Evolutionary conservation across 2,329 filamentous ascomycete genomes (phyloP).

Genomic region (Fonsecaea pugnacius): DNA sequence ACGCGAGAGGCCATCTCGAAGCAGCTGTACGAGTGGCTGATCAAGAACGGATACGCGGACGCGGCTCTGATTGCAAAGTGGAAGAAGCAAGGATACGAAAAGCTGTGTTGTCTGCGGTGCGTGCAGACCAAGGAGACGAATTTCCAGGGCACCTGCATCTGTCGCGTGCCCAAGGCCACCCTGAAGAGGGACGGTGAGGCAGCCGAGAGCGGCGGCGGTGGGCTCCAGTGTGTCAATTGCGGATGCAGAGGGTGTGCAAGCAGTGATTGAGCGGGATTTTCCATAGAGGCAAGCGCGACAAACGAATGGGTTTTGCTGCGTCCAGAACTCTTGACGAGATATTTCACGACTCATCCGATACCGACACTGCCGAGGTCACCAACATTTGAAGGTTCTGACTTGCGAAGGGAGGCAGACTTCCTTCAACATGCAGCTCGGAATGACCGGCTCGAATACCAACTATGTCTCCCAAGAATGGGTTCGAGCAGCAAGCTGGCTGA

Average conservation of each 20-base stretch:
- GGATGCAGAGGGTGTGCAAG: slow-evolving; percentile 91
- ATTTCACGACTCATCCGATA: background rate
- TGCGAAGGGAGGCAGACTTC: background rate
- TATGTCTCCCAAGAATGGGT: background rate
- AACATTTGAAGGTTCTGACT: background rate
- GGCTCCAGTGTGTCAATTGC: slow-evolving; percentile 92
- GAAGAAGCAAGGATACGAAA: slow-evolving; percentile 99
- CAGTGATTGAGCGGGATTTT: slow-evolving; percentile 63
- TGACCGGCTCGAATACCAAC: background rate
- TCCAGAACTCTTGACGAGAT: background rate
- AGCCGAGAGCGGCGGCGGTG: slow-evolving; percentile 27
- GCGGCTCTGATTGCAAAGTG: slow-evolving; percentile 96
- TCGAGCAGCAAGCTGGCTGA: background rate
- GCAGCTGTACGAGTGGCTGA: slow-evolving; percentile 88
- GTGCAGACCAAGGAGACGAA: slow-evolving; percentile 99
- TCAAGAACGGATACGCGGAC: slow-evolving; percentile 97
- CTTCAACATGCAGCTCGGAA: background rate
- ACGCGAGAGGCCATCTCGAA: slow-evolving; percentile 95
- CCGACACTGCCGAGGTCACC: background rate
- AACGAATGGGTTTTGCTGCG: background rate
- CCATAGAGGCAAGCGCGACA: too few species aligned
- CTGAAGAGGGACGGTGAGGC: slow-evolving; percentile 72
- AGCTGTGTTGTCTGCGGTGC: slow-evolving; percentile 93
- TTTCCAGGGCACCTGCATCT: slow-evolving; percentile 97
- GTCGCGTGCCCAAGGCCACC: slow-evolving; percentile 85